These are phyloP conservation scores for Hippophae tibetana DNA, from an alignment of 306 rosid genomes.

Conservation along the genomic window DNA sequence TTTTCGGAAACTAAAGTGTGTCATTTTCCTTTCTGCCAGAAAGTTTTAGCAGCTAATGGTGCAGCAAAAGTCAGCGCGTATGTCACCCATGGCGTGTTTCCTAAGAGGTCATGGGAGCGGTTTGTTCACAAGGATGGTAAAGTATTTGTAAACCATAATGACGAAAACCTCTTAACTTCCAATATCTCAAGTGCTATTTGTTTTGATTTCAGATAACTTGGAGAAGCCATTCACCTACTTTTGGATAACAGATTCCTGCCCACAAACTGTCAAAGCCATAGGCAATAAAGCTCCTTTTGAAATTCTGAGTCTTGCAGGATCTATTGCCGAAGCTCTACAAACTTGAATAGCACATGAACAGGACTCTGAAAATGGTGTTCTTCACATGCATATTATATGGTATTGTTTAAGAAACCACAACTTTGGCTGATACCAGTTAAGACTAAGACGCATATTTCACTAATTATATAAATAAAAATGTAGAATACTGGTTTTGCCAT, in stretches of 20 bases:
- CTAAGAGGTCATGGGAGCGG: constrained; percentile 69
- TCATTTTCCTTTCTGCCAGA: constrained; percentile 31
- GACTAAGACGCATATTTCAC: too few relatives aligned
- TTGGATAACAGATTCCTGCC: constrained; percentile 98
- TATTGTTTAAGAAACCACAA: background rate
- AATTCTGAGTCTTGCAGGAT: constrained; percentile 79
- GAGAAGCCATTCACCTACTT: constrained; percentile 66
- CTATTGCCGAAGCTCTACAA: constrained; percentile 76
- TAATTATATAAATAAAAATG: too few relatives aligned
- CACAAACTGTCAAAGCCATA: constrained; percentile 65
- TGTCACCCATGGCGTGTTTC: constrained; percentile 90
- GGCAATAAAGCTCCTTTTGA: constrained; percentile 73
- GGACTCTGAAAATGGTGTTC: background rate
- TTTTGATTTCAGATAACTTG: constrained; percentile 22
- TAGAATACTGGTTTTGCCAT: too few relatives aligned
- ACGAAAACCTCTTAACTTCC: background rate
- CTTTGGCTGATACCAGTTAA: too few relatives aligned
- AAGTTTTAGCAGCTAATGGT: constrained; percentile 79
- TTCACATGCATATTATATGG: background rate
- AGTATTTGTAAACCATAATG: constrained; percentile 8
- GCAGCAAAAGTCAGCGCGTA: constrained; percentile 89
- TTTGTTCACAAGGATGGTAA: constrained; percentile 63
- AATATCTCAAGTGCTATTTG: constrained; percentile 10
- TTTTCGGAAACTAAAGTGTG: constrained; percentile 11
- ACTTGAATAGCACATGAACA: constrained; percentile 25